phyloP scores from a whole-genome alignment of 1,284 basidiomycete species.

The Athelia sp. region DNA sequence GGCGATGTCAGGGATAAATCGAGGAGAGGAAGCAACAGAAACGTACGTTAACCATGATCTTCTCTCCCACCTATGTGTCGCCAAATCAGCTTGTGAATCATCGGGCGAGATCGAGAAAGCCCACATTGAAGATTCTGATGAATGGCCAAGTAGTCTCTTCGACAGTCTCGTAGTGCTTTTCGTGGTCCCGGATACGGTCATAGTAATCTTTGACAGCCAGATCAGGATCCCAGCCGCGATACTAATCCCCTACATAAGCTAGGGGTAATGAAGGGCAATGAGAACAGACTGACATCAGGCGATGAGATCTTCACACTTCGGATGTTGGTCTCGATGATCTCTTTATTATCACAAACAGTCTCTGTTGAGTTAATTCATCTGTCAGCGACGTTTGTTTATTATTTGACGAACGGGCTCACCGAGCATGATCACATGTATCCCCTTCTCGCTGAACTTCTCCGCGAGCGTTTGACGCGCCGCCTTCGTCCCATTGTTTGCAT shows the following conservation, averaged over 20 bases:
- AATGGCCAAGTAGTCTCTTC: slow-evolving; percentile 85
- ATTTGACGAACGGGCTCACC: slow-evolving; percentile 45
- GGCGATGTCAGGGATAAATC: too few relatives aligned
- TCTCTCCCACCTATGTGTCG: slow-evolving; percentile 73
- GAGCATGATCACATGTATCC: slow-evolving; percentile 90
- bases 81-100: background rate
- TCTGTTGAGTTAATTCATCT: slow-evolving; percentile 41
- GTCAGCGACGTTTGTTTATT: slow-evolving; percentile 1
- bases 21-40: too few relatives aligned
- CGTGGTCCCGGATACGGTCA: slow-evolving; percentile 83
- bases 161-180: slow-evolving; percentile 85
- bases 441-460: slow-evolving; percentile 79
- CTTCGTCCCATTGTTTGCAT: slow-evolving; percentile 93
- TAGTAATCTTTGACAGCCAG: slow-evolving; percentile 91
- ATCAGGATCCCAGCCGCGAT: slow-evolving; percentile 89
- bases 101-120: background rate
- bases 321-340: slow-evolving; percentile 93
- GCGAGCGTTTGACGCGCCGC: slow-evolving; percentile 66
- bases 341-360: slow-evolving; percentile 82
- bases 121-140: slow-evolving; percentile 92
- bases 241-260: slow-evolving; percentile 42
- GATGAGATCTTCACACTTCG: slow-evolving; percentile 97
- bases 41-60: slow-evolving; percentile 85
- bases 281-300: slow-evolving; percentile 69
- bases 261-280: slow-evolving; percentile 1